Percentiles rank a stretch among this genome's conserved stretches.
phyloP scores from a whole-genome alignment of 106 monocot species.

The Dioscorea dumetorum region DNA sequence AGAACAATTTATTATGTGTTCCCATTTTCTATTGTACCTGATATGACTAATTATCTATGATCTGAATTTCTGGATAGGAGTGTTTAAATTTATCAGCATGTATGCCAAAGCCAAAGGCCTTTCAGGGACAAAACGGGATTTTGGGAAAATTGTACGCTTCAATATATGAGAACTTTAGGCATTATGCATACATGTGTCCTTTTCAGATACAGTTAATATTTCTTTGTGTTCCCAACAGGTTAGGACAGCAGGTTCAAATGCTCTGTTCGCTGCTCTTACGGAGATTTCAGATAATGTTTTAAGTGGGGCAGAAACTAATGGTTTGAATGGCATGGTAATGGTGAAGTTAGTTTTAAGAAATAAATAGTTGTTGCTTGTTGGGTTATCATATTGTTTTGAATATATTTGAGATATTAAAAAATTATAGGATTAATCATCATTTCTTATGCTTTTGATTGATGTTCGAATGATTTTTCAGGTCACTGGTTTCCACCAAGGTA shows the following conservation, averaged over 20 bases:
- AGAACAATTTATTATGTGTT: no score
- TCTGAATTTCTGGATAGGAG: conserved; percentile 32
- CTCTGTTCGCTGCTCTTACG: conserved; percentile 78
- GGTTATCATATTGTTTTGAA: no score
- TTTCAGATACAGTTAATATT: background rate
- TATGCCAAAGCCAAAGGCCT: conserved; percentile 59
- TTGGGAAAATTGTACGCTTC: conserved; percentile 67
- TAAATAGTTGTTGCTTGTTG: no score
- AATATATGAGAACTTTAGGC: background rate
- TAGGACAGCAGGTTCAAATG: conserved; percentile 76
- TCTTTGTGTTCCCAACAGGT: conserved; percentile 34
- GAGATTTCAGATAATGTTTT: conserved; percentile 87
- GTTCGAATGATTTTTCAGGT: conserved; percentile 28
- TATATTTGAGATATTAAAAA: no score
- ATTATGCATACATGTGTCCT: background rate
- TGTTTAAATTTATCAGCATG: conserved; percentile 87
- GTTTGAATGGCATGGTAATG: conserved; percentile 83
- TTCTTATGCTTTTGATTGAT: background rate
- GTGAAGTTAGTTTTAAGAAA: background rate
- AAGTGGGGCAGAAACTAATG: conserved; percentile 77
- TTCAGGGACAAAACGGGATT: conserved; percentile 81
- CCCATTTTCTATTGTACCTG: no score
- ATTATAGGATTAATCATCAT: background rate
- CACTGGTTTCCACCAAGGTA: conserved; percentile 88
- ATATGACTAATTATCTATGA: background rate